A percentile compares a stretch with the other conserved stretches of the same genome.
Conservation (phyloP, 495 filamentous ascomycete genomes). For the Penicillium ochrochloron region DNA sequence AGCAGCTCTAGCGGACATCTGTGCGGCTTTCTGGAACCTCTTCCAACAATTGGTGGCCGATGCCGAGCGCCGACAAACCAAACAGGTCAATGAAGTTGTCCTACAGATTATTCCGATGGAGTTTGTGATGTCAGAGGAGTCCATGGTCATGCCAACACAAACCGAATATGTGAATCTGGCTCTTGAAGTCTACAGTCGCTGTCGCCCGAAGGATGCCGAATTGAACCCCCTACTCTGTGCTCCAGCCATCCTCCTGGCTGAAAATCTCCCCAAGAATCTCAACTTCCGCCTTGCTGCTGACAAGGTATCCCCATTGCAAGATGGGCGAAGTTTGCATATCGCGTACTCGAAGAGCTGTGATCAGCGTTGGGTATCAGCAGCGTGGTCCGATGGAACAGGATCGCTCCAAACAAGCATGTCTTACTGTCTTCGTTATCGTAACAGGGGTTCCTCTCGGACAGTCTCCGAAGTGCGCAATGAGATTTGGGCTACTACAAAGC, state of each 20-base stretch:
- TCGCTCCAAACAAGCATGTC: slow-evolving; percentile 75
- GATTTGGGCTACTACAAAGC: slow-evolving; percentile 83
- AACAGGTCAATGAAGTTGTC: slow-evolving; percentile 68
- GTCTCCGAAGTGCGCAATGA: slow-evolving; percentile 72
- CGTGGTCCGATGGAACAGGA: slow-evolving; percentile 90
- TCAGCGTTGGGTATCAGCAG: slow-evolving; percentile 83
- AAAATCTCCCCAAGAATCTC: slow-evolving; percentile 69
- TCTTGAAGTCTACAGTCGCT: slow-evolving; percentile 87
- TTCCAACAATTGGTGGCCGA: slow-evolving; percentile 68
- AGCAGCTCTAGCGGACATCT: slow-evolving; percentile 72
- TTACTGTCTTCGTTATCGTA: slow-evolving; percentile 74
- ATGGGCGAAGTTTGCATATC: slow-evolving; percentile 83
- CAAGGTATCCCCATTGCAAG: slow-evolving; percentile 68
- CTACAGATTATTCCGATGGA: slow-evolving; percentile 81
- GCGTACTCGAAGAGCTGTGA: slow-evolving; percentile 83
- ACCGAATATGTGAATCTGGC: slow-evolving; percentile 69
- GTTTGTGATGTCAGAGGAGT: slow-evolving; percentile 67
- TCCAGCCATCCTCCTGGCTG: slow-evolving; percentile 77
- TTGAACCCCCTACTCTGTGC: slow-evolving; percentile 52
- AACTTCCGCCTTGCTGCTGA: slow-evolving; percentile 74
- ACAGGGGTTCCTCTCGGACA: slow-evolving; percentile 54
- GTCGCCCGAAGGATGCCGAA: slow-evolving; percentile 58
- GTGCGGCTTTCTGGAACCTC: slow-evolving; percentile 75
- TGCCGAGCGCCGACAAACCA: slow-evolving; percentile 52
- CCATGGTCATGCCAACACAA: slow-evolving; percentile 70